phyloP scores from a whole-genome alignment of 139 green algal species.

The Coelastrella sp. region DNA sequence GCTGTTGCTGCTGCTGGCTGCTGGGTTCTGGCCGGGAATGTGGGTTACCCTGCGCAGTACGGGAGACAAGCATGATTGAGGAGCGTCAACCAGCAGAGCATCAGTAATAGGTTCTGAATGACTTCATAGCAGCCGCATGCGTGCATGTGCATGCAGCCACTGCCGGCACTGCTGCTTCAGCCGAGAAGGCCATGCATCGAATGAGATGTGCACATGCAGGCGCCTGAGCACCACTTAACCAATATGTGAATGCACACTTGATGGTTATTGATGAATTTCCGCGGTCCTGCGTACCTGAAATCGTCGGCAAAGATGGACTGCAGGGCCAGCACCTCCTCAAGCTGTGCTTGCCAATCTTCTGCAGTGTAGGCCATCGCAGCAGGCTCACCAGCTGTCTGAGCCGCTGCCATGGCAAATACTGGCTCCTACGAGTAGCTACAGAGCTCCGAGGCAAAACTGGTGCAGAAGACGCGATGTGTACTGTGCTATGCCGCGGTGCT shows the following conservation, averaged over 20 bases:
- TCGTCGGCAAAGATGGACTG: constrained; percentile 70
- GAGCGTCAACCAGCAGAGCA: no score
- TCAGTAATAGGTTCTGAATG: no score
- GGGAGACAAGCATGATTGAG: no score
- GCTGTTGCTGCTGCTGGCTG: neutral
- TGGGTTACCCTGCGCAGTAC: neutral
- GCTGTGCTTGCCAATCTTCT: constrained; percentile 73
- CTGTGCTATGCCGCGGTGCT: neutral
- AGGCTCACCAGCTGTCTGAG: neutral
- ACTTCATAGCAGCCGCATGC: no score
- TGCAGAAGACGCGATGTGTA: neutral
- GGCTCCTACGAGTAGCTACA: neutral
- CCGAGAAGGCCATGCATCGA: neutral
- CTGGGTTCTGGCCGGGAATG: constrained; percentile 12
- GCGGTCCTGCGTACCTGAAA: constrained; percentile 51
- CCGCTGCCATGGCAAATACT: neutral
- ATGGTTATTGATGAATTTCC: no score
- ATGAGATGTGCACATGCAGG: no score
- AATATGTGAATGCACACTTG: neutral
- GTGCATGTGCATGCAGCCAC: no score
- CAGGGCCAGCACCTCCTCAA: constrained; percentile 81
- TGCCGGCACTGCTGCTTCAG: no score
- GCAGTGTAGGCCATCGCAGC: neutral
- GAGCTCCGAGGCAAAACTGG: neutral
- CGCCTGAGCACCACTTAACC: no score